These are phyloP conservation scores for Trametes hirsuta DNA, from an alignment of 1,284 basidiomycete genomes.

Conservation along the genomic window DNA sequence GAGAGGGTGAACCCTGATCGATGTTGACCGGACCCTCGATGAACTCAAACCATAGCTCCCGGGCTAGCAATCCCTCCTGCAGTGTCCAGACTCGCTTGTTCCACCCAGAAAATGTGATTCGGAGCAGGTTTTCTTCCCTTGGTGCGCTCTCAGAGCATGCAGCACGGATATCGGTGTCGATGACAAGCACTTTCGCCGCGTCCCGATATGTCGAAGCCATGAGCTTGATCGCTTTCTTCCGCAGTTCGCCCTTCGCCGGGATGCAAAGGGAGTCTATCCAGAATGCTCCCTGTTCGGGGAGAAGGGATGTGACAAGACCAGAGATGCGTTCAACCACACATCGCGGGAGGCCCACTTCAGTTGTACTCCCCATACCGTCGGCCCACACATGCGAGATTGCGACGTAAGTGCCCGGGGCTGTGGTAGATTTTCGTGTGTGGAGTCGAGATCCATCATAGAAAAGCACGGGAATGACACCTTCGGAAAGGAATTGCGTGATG, in stretches of 20 bases:
- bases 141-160: conserved; percentile 1
- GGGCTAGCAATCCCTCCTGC: conserved; percentile 12
- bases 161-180: conserved; percentile 18
- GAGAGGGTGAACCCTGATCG: too few species aligned
- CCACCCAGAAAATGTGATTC: conserved; percentile 23
- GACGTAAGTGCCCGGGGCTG: conserved; percentile 16
- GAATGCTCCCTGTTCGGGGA: conserved; percentile 8
- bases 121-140: conserved; percentile 14
- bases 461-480: background rate
- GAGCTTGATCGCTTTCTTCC: conserved; percentile 19
- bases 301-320: conserved; percentile 8
- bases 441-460: conserved; percentile 1
- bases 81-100: conserved; percentile 24
- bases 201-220: conserved; percentile 22
- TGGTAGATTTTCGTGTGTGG: background rate
- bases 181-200: conserved; percentile 18
- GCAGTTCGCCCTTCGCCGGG: background rate
- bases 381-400: conserved; percentile 28
- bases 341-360: conserved; percentile 19
- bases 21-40: too few species aligned
- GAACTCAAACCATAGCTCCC: too few species aligned
- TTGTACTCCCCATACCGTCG: conserved; percentile 25
- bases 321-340: conserved; percentile 20
- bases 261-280: conserved; percentile 28
- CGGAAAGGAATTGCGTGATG: conserved; percentile 4